phyloP scores from a whole-genome alignment of 805 yeast genomes.

The Nematodospora valgi region DNA sequence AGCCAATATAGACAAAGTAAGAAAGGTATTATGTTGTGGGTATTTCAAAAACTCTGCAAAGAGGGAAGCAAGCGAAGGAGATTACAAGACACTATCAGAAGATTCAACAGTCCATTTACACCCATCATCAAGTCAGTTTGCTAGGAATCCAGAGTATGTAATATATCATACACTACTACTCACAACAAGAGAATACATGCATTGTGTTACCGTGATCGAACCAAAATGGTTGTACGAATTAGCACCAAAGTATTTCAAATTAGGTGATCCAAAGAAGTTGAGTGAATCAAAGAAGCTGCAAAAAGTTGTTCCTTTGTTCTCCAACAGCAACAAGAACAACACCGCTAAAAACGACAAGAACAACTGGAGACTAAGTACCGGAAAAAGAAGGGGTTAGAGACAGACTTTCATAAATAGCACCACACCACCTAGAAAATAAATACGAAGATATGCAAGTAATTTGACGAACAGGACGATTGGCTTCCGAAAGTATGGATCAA shows the following conservation, averaged over 20 bases:
- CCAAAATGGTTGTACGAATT: constrained; percentile 72
- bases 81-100: constrained; percentile 55
- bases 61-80: constrained; percentile 53
- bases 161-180: constrained; percentile 77
- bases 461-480: too few species aligned
- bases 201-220: constrained; percentile 78
- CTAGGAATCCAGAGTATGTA: constrained; percentile 68
- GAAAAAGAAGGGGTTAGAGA: too few species aligned
- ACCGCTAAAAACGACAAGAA: constrained; percentile 34
- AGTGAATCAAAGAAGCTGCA: constrained; percentile 55
- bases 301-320: constrained; percentile 70
- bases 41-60: constrained; percentile 66
- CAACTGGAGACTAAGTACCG: constrained; percentile 71
- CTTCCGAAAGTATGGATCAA: too few species aligned
- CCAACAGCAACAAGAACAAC: constrained; percentile 48
- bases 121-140: constrained; percentile 76
- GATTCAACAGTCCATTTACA: constrained; percentile 76
- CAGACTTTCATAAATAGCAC: too few species aligned
- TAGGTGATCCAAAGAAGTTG: constrained; percentile 47
- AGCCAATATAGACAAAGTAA: constrained; percentile 51
- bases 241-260: constrained; percentile 73
- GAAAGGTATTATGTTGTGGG: constrained; percentile 65
- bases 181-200: constrained; percentile 89
- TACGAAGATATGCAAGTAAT: too few species aligned
- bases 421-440: too few species aligned